A percentile compares a stretch with the other conserved stretches of the same genome.
phyloP scores from a whole-genome alignment of 768 basidiomycete genomes.

The Chalciporus pseudorubinellus region DNA sequence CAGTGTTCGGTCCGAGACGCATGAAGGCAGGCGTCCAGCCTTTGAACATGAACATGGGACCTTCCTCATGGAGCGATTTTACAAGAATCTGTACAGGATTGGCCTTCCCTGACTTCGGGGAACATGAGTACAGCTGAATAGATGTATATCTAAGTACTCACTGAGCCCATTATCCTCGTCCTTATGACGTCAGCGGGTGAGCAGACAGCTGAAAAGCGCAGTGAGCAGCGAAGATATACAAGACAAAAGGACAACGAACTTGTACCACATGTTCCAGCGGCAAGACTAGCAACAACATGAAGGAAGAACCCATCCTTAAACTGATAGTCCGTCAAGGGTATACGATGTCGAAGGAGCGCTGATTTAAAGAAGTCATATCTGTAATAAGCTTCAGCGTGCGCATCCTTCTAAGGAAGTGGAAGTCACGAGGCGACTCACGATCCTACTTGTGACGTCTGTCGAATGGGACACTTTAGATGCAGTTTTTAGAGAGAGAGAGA shows the following conservation, averaged over 20 bases:
- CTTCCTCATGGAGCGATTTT: conserved; percentile 67
- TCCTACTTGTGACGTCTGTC: conserved; percentile 75
- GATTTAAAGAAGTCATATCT: conserved; percentile 81
- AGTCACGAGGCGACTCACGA: conserved; percentile 52
- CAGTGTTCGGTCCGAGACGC: conserved; percentile 79
- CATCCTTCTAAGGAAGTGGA: background rate
- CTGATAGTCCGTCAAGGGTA: conserved; percentile 59
- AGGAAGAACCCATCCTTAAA: conserved; percentile 63
- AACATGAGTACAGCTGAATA: conserved; percentile 1
- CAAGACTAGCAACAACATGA: conserved; percentile 64
- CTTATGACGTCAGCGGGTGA: conserved; percentile 76
- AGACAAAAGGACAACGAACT: conserved; percentile 44
- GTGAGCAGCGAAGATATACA: conserved; percentile 1
- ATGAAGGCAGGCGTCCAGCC: conserved; percentile 90
- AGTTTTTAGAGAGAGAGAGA: background rate
- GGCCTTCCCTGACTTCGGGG: conserved; percentile 47
- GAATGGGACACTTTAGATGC: conserved; percentile 5
- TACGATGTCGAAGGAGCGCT: conserved; percentile 46
- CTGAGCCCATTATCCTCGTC: conserved; percentile 76
- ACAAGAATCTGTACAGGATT: conserved; percentile 51
- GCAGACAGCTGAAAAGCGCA: conserved; percentile 55
- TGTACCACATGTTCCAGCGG: conserved; percentile 75
- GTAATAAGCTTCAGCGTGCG: conserved; percentile 6
- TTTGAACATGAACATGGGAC: conserved; percentile 76
- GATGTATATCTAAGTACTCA: conserved; percentile 30